Conservation (phyloP, 139 green algal species). For the Coccomyxa sp. region DNA sequence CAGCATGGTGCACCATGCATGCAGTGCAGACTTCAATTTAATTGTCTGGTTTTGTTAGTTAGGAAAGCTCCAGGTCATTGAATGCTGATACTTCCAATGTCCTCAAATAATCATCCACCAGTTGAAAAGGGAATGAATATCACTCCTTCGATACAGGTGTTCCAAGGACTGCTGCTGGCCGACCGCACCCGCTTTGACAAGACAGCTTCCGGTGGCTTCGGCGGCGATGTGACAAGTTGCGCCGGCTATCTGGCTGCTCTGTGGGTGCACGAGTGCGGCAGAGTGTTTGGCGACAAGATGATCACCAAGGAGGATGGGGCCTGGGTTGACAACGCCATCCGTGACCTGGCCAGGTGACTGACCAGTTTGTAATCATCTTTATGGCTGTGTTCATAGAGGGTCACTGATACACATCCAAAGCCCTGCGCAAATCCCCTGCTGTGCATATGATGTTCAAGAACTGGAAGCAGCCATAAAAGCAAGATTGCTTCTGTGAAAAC, state of each 20-base stretch:
- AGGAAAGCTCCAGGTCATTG: too few relatives aligned
- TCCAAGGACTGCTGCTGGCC: constrained; percentile 83
- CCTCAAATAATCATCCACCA: too few relatives aligned
- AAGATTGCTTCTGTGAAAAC: too few relatives aligned
- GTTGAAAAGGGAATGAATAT: too few relatives aligned
- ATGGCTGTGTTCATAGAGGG: not conserved
- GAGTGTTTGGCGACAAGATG: constrained; percentile 92
- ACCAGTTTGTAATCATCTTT: too few relatives aligned
- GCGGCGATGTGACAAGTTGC: constrained; percentile 59
- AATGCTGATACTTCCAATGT: too few relatives aligned
- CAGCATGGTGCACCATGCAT: too few relatives aligned
- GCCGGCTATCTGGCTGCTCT: constrained; percentile 85
- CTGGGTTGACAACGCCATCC: constrained; percentile 70
- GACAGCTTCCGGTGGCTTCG: constrained; percentile 39
- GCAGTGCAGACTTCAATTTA: too few relatives aligned
- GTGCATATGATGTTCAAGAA: not conserved
- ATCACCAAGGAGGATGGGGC: constrained; percentile 78
- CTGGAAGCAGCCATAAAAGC: too few relatives aligned
- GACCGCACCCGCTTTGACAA: constrained; percentile 39
- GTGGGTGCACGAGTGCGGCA: constrained; percentile 90
- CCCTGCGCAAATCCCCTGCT: not conserved
- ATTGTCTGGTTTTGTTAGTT: too few relatives aligned
- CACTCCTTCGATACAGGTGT: constrained; percentile 18
- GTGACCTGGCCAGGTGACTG: constrained; percentile 51
- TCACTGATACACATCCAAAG: not conserved